Evolutionary conservation across 257 asterid species (phyloP).

Genomic region (Ilex asprella): DNA sequence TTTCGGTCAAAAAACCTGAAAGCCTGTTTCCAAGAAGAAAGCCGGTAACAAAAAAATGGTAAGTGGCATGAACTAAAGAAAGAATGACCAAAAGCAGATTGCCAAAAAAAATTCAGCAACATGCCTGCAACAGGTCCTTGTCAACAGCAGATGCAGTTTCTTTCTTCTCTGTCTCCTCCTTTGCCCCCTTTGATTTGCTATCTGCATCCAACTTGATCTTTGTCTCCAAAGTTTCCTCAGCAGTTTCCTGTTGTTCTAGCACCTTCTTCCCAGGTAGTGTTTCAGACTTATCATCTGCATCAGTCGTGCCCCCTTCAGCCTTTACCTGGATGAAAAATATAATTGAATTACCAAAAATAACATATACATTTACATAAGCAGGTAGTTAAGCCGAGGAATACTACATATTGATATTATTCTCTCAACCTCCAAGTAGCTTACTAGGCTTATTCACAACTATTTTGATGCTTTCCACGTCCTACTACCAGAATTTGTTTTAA

Average conservation of each 20-base stretch:
- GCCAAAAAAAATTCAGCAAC: conserved; percentile 5
- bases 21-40: conserved; percentile 48
- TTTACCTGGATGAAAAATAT: conserved; percentile 30
- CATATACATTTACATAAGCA: neutral
- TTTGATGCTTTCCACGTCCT: too few species aligned
- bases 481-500: too few species aligned
- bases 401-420: too few species aligned
- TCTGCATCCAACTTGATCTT: conserved; percentile 21
- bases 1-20: conserved; percentile 95
- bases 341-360: neutral
- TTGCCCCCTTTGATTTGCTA: conserved; percentile 29
- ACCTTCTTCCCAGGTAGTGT: neutral
- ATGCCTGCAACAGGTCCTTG: conserved; percentile 76
- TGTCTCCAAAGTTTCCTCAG: conserved; percentile 24
- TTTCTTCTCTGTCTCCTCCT: conserved; percentile 36
- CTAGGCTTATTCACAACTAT: too few species aligned
- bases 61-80: too few species aligned
- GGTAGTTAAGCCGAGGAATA: too few species aligned
- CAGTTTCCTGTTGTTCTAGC: conserved; percentile 17
- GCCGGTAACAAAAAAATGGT: neutral
- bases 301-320: conserved; percentile 29
- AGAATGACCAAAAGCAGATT: neutral
- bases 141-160: conserved; percentile 28
- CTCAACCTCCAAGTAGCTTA: too few species aligned
- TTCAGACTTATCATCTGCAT: conserved; percentile 18